Base-by-base conservation (phyloP, 495 filamentous ascomycete genomes). In the Neurospora terricola region DNA sequence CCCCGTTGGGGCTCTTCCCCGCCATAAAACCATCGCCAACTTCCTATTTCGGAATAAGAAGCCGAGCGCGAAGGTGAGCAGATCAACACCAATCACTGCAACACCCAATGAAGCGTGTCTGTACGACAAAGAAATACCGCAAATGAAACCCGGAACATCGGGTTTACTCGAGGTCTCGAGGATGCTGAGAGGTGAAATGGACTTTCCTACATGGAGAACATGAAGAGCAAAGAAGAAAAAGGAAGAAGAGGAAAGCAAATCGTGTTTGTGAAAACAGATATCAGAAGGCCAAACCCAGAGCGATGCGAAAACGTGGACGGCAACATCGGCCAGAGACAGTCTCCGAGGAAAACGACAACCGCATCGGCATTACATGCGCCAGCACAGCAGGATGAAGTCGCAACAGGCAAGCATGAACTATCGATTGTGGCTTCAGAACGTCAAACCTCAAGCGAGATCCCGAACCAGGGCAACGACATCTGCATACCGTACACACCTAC, bases 1-100 rank as follows among this genome's bases (percentile, higher is more conserved):
- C 70, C 76, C 73, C 71, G 73, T 77, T 72, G 34, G 36, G 38
- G 40, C 10, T 16, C 39, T 38, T 70, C 48, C 14, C 70, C 45
- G n/a, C 45, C 71, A 69, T 34, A 36, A 38, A 69, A 18, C 18
- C 36, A 72, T 70, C 71, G 40, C 71, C 62, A 40, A 70, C 71
- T 71, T 40, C 62, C 71, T 71, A 38, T 70, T 73, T 23, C 4
- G 54, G 59, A 73, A 70, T 66, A 34, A 66, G 54, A 34, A 1
- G 54, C 54, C 54, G 54, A 66, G 54, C 54, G 54, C 54, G 14
- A 66, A 18, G 6, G 23, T 62, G 2, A 62, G 6, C 54, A 62
- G 1, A 18, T 62, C 54, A 62, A 62, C 27, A 62, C 54, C 23
- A 62, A 62, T 18, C 54, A 62, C 14, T 7, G 27, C 23, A 8